Evolutionary conservation across 169 alveolate genomes (phyloP), one percentile per base, ranked within the genome.

Genomic region (Plasmodium ovale): DNA sequence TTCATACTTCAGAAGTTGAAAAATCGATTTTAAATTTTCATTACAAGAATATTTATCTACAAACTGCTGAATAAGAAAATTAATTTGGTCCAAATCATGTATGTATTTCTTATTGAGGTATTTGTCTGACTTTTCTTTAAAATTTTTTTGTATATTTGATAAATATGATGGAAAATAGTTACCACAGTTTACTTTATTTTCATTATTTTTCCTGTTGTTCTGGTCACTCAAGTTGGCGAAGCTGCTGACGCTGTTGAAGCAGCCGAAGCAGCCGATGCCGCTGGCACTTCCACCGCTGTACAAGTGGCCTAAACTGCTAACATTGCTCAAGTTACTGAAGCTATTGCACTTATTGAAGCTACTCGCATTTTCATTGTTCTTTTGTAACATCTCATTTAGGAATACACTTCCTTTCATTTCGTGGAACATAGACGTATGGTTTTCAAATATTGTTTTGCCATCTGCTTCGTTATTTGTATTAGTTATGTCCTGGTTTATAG

Each of bases 21-120:
- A 77, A 77, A 77, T 77, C 4, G 69, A 77, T 60, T 77, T 77
- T 54, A 77, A 77, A 77, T 77, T 77, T 27, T 77, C 77, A 47
- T 33, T 60, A 62, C 88, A 77, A 14, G 69, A 29, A 67, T 77
- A 77, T 10, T 56, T 77, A 23, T 44, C 44, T 31, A 42, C 62
- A 62, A 77, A 60, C 7, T 77, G 9, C n/a, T 77, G 58, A 44
- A 64, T 35, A 21, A 77, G 44, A 60, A 19, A 62, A 60, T 47
- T 14, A 77, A 77, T 77, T 59, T 53, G 39, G 16, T 77, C 54
- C 35, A 77, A 64, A 54, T 77, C 88, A 35, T 77, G 33, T 29
- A 77, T 33, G 49, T 77, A 77, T 23, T 60, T 62, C 21, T 60
- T 77, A 39, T 77, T 77, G 4, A 44, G 62, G 25, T 72, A 72